Evolutionary conservation across 2,329 filamentous ascomycete genomes (phyloP).

Genomic region (Hypoxylon rubiginosum): DNA sequence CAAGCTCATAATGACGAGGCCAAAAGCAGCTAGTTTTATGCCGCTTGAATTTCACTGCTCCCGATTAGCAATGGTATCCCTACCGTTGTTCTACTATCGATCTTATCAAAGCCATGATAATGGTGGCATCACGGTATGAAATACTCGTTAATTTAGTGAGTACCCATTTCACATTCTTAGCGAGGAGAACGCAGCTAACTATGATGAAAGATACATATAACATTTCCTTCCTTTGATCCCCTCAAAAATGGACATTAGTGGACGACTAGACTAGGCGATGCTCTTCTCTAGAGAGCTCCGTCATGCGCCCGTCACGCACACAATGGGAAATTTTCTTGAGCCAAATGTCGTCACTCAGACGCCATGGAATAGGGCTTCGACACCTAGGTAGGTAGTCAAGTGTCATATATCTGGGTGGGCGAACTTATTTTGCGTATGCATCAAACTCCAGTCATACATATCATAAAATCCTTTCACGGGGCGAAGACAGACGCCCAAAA

Average conservation of each 20-base stretch:
- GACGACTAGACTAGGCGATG: constrained; percentile 5
- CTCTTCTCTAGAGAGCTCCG: not conserved
- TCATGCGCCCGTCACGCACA: constrained; percentile 19
- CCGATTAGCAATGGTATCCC: too few species aligned
- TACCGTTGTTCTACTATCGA: too few species aligned
- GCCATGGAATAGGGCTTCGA: not conserved
- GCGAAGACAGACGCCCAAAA: not conserved
- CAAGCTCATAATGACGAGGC: not conserved
- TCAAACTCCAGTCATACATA: not conserved
- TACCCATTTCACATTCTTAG: not conserved
- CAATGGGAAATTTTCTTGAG: not conserved
- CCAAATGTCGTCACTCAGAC: constrained; percentile 6
- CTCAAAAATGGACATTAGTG: not conserved
- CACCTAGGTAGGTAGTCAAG: not conserved
- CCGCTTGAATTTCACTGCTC: too few species aligned
- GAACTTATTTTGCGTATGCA: not conserved
- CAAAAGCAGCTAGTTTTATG: not conserved
- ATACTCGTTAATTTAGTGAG: not conserved
- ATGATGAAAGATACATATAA: not conserved
- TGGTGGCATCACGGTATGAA: not conserved
- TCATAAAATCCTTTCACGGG: not conserved
- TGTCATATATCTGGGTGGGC: constrained; percentile 12
- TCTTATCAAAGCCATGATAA: not conserved
- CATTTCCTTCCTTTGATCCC: not conserved
- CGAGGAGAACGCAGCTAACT: not conserved